Percentiles rank a stretch among this genome's conserved stretches.
Evolutionary conservation across 108 stramenopile species (phyloP).

Genomic region (Seminavis robusta): DNA sequence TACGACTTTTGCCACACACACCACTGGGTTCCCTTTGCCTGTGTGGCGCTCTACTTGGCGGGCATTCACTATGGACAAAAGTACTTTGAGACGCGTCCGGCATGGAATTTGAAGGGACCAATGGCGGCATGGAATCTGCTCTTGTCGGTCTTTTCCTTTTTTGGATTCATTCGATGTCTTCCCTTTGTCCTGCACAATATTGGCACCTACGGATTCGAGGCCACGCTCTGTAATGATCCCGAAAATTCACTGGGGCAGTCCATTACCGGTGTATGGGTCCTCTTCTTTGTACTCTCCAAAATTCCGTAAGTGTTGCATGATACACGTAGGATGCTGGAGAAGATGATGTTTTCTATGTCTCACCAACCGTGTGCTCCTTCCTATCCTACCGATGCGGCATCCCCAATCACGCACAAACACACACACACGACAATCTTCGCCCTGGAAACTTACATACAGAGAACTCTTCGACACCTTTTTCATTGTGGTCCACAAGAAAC

Average conservation of each 20-base stretch:
- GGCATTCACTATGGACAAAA: constrained; percentile 17
- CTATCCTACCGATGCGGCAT: too few relatives aligned
- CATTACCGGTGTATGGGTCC: constrained; percentile 90
- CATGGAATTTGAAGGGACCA: constrained; percentile 59
- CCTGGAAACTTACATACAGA: too few relatives aligned
- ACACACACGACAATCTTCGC: too few relatives aligned
- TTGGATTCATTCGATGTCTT: constrained; percentile 81
- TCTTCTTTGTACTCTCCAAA: constrained; percentile 89
- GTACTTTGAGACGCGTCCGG: constrained; percentile 32
- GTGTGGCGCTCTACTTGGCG: constrained; percentile 25
- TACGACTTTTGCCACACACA: too few relatives aligned
- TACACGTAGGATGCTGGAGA: not conserved
- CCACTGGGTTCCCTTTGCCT: constrained; percentile 33
- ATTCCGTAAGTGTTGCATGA: constrained; percentile 56
- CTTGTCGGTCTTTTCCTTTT: constrained; percentile 81
- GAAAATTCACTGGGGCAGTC: constrained; percentile 72
- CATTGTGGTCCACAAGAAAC: constrained; percentile 95
- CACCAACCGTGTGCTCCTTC: not conserved
- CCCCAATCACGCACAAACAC: too few relatives aligned
- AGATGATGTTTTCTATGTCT: not conserved
- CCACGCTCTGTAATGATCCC: constrained; percentile 77
- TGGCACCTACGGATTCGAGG: constrained; percentile 33
- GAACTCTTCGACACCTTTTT: constrained; percentile 97
- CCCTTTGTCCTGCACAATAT: constrained; percentile 86
- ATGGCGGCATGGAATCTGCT: constrained; percentile 87